Evolutionary conservation across 352 stramenopile genomes (phyloP), one percentile per base, ranked within the genome.

Genomic region (Aphanomyces euteiches): DNA sequence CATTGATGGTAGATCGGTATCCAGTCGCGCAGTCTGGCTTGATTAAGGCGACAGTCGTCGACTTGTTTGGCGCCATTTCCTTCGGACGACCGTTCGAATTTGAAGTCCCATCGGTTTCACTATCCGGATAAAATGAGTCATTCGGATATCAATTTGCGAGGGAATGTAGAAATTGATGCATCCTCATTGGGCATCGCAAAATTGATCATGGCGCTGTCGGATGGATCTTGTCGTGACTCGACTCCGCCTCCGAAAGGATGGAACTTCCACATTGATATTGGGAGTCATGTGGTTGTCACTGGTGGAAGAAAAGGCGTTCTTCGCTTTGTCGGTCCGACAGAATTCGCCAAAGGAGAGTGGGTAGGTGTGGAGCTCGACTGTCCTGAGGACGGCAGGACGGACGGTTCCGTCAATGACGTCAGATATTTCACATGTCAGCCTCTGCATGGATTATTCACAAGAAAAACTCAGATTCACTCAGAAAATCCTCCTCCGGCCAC

Each of bases 271-370:
- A 65, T 92, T 5, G 72, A 85, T 47, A 50, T 92, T 7, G 85
- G 87, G 45, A 79, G 74, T 56, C 77, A 76, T 56, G 87, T 93
- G 37, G 72, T 82, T 7, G 90, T 89, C 66, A 72, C 79, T 17
- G 53, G 68, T 12, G 84, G 84, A 40, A 91, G 89, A 75, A 80
- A 72, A 2, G 88, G 88, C 67, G 54, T 89, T 19, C 83, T 95
- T 40, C 82, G 85, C 15, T 95, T 89, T 56, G 58, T 95, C 7
- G 86, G 88, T 2, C 78, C 88, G 69, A 90, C 87, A 19, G 85
- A 93, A 34, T 87, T 90, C 54, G 85, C 88, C 45, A 79, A 77
- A n/a, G 88, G 88, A 37, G 85, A 92, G 64, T 95, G 86, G 88
- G 78, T 90, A 10, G 88, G 88, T 38, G 82, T 95, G 40, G 88